A percentile compares a stretch with the other conserved stretches of the same genome.
Evolutionary conservation across 257 asterid genomes (phyloP).

Genomic region (Scutellaria barbata): DNA sequence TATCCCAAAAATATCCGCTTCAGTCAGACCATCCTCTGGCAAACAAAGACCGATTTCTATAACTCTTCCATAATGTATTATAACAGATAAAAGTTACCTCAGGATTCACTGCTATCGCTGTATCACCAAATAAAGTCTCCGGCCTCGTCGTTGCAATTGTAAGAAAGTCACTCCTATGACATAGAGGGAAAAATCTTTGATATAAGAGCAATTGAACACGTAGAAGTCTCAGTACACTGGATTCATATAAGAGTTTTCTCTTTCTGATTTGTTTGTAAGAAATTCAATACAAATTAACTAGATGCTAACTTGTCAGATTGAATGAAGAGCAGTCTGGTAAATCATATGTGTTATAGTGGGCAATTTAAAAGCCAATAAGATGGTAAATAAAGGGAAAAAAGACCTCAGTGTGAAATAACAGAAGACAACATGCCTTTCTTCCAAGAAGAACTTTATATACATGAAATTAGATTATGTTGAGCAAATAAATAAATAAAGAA

Average conservation of each 20-base stretch:
- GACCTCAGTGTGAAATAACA: neutral
- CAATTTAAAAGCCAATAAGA: neutral
- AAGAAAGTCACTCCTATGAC: slow-evolving; percentile 77
- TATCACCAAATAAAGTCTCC: slow-evolving; percentile 97
- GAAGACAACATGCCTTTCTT: neutral
- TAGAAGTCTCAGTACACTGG: slow-evolving; percentile 22
- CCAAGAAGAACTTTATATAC: neutral
- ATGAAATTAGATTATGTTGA: slow-evolving; percentile 10
- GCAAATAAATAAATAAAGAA: neutral
- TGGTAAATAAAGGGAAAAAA: neutral
- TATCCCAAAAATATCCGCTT: slow-evolving; percentile 15
- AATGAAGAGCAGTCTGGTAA: slow-evolving; percentile 6
- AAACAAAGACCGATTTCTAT: slow-evolving; percentile 1
- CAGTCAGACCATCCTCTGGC: slow-evolving; percentile 1
- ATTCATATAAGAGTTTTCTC: slow-evolving; percentile 24
- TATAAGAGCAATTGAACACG: slow-evolving; percentile 3
- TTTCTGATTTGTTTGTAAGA: slow-evolving; percentile 13
- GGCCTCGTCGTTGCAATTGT: slow-evolving; percentile 98
- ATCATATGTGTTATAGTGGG: slow-evolving; percentile 3
- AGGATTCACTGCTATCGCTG: slow-evolving; percentile 94
- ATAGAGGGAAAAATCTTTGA: slow-evolving; percentile 25
- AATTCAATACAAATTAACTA: slow-evolving; percentile 8
- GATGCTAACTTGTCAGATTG: neutral
- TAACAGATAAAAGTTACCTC: slow-evolving; percentile 53
- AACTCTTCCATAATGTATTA: slow-evolving; percentile 11